Evolutionary conservation across 2,329 filamentous ascomycete genomes (phyloP).

Genomic region (Cadophora sp.): DNA sequence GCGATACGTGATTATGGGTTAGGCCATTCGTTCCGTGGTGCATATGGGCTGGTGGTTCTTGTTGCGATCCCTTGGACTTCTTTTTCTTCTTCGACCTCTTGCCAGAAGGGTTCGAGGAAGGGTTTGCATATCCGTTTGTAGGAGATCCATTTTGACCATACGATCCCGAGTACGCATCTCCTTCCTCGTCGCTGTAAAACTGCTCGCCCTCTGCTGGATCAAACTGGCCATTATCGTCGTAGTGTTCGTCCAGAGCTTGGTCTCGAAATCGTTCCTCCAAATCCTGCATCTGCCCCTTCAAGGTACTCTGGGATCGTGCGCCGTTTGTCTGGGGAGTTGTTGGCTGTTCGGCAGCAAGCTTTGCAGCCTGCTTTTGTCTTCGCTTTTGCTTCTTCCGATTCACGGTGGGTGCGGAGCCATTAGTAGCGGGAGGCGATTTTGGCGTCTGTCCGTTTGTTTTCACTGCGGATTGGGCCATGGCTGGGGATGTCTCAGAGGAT

Average conservation of each 20-base stretch:
- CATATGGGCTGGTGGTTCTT: constrained; percentile 35
- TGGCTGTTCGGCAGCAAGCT: constrained; percentile 44
- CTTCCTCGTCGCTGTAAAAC: constrained; percentile 63
- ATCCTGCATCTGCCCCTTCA: constrained; percentile 40
- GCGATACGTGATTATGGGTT: constrained; percentile 40
- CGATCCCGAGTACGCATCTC: constrained; percentile 44
- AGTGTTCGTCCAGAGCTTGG: constrained; percentile 39
- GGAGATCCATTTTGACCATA: constrained; percentile 44
- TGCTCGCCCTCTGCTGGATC: constrained; percentile 58
- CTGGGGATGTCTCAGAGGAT: constrained; percentile 60
- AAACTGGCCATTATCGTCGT: constrained; percentile 46
- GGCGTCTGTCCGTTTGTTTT: constrained; percentile 44
- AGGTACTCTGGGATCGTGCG: constrained; percentile 28
- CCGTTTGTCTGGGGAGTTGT: constrained; percentile 34
- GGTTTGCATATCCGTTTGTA: constrained; percentile 42
- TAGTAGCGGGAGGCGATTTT: constrained; percentile 38
- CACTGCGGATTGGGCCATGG: constrained; percentile 44
- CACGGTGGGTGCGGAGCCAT: constrained; percentile 57
- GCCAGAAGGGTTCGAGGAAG: constrained; percentile 35
- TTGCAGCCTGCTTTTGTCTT: constrained; percentile 70
- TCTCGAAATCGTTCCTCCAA: constrained; percentile 42
- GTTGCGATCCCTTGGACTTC: constrained; percentile 42
- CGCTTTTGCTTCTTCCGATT: constrained; percentile 97
- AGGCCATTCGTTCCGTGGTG: constrained; percentile 38
- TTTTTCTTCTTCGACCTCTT: constrained; percentile 52